Evolutionary conservation across 176 grass and related monocot genomes (phyloP).

Genomic region (Oryza rufipogon): DNA sequence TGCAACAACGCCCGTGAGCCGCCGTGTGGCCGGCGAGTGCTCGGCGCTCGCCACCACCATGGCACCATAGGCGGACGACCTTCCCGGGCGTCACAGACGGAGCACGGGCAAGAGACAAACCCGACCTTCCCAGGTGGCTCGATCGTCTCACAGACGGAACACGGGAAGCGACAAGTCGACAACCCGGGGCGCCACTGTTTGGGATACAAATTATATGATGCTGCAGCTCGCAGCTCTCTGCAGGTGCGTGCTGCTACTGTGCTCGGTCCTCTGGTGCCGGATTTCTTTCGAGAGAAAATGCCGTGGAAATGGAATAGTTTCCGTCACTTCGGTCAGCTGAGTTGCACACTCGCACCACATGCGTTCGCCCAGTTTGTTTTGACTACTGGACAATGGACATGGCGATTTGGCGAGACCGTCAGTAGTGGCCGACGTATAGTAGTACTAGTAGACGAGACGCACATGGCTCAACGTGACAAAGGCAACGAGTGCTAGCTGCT

Average conservation of each 20-base stretch:
- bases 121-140: neutral
- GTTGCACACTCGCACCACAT: neutral
- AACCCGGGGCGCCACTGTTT: too few species aligned
- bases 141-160: too few species aligned
- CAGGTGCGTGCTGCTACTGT: neutral
- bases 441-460: neutral
- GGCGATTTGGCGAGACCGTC: neutral
- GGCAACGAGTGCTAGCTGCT: neutral
- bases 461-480: constrained; percentile 8
- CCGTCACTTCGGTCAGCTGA: neutral
- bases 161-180: too few species aligned
- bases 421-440: neutral
- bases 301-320: neutral
- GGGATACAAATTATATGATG: neutral
- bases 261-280: neutral
- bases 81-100: too few species aligned
- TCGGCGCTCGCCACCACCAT: neutral
- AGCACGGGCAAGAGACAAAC: too few species aligned
- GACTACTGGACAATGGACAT: constrained; percentile 13
- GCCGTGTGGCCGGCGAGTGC: neutral
- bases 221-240: neutral
- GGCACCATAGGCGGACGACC: too few species aligned
- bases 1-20: constrained; percentile 8
- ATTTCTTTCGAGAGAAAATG: neutral
- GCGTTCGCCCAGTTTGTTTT: neutral